Evolutionary conservation across 176 grass and related monocot species (phyloP).

Genomic region (Oryza brachyantha): DNA sequence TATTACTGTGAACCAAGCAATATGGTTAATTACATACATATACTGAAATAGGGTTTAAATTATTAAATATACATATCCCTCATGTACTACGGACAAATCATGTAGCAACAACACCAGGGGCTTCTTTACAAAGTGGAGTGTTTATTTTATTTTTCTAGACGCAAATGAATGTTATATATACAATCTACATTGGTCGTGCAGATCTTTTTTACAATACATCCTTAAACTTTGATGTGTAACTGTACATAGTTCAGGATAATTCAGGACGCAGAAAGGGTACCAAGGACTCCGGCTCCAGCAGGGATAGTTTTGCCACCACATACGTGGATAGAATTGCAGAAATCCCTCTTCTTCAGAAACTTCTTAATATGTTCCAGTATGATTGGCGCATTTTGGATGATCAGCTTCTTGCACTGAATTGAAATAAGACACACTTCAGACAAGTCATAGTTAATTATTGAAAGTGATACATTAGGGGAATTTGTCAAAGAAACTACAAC

Average conservation of each 20-base stretch:
- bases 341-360: conserved; percentile 48
- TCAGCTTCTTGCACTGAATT: conserved; percentile 71
- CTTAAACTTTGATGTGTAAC: not conserved
- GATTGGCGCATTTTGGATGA: conserved; percentile 50
- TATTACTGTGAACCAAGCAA: not conserved
- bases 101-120: not conserved
- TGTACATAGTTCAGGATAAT: not conserved
- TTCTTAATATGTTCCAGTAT: conserved; percentile 51
- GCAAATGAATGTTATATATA: not conserved
- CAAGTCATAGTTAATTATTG: not conserved
- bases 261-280: conserved; percentile 3
- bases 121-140: not conserved
- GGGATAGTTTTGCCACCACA: conserved; percentile 30
- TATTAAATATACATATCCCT: not conserved
- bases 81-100: not conserved
- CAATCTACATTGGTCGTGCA: not conserved
- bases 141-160: not conserved
- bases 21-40: not conserved
- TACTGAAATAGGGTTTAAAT: not conserved
- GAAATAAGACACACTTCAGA: not conserved
- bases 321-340: conserved; percentile 59
- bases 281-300: conserved; percentile 8
- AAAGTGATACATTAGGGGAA: not conserved
- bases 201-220: not conserved
- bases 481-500: not conserved